Conservation (phyloP, 306 rosid species). For the Heteromeles arbutifolia region DNA sequence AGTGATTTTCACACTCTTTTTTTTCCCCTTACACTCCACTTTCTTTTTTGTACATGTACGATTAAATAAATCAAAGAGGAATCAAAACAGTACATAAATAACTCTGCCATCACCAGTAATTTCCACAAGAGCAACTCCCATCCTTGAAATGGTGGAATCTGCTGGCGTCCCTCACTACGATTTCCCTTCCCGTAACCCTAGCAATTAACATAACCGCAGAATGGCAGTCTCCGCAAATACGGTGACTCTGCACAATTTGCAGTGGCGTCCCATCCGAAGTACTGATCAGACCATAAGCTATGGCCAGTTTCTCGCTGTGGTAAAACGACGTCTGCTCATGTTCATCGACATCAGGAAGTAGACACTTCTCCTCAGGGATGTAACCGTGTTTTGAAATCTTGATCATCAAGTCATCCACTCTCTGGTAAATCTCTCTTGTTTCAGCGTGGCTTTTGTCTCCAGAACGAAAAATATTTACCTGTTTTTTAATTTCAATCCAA, state of each 20-base stretch:
- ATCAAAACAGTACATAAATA: background rate
- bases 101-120: constrained; percentile 60
- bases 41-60: too few relatives aligned
- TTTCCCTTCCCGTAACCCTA: constrained; percentile 58
- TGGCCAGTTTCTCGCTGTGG: constrained; percentile 80
- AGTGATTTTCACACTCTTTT: background rate
- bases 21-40: too few relatives aligned
- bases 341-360: constrained; percentile 80
- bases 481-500: constrained; percentile 72
- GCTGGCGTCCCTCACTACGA: constrained; percentile 72
- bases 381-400: constrained; percentile 60
- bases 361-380: constrained; percentile 24
- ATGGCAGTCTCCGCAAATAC: constrained; percentile 70
- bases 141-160: constrained; percentile 83
- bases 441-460: constrained; percentile 54
- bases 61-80: too few relatives aligned
- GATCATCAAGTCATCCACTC: constrained; percentile 54
- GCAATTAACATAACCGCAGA: constrained; percentile 67
- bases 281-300: constrained; percentile 70
- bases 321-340: constrained; percentile 38
- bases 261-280: constrained; percentile 51
- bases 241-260: constrained; percentile 73
- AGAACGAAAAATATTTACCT: constrained; percentile 38
- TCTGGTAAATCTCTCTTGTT: constrained; percentile 42
- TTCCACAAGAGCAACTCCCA: constrained; percentile 86